These are phyloP conservation scores for Rutstroemia sydowiana DNA, from an alignment of 2,329 filamentous ascomycete species.

Conservation along the genomic window DNA sequence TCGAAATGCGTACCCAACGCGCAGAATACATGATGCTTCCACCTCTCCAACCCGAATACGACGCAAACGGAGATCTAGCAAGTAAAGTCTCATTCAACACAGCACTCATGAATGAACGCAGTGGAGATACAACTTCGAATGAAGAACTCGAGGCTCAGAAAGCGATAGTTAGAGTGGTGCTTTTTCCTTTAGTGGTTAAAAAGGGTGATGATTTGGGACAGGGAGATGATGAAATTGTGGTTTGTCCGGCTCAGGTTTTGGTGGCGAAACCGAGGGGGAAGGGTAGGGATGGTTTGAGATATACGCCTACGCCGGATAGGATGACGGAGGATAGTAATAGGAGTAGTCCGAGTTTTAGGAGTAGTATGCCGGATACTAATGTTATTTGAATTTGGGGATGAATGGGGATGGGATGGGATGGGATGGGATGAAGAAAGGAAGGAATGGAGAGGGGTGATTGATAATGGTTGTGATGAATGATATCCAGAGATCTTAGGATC, in stretches of 20 bases:
- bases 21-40: slow-evolving; percentile 99
- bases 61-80: slow-evolving; percentile 81
- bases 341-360: slow-evolving; percentile 25
- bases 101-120: slow-evolving; percentile 88
- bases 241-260: slow-evolving; percentile 90
- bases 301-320: slow-evolving; percentile 19
- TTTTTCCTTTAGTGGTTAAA: slow-evolving; percentile 95
- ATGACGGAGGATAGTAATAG: slow-evolving; percentile 18
- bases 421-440: neutral
- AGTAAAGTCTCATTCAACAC: slow-evolving; percentile 90
- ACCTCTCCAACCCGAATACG: slow-evolving; percentile 88
- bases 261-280: slow-evolving; percentile 47
- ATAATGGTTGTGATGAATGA: neutral
- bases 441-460: neutral
- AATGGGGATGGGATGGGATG: neutral
- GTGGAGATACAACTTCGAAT: slow-evolving; percentile 58
- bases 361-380: slow-evolving; percentile 26
- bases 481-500: neutral
- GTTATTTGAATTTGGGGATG: slow-evolving; percentile 18
- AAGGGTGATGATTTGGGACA: slow-evolving; percentile 83
- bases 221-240: slow-evolving; percentile 90
- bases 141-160: slow-evolving; percentile 71
- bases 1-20: slow-evolving; percentile 95
- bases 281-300: slow-evolving; percentile 16
- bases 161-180: slow-evolving; percentile 79